Conservation (phyloP, 352 stramenopile genomes). For the Globisporangium solare region DNA sequence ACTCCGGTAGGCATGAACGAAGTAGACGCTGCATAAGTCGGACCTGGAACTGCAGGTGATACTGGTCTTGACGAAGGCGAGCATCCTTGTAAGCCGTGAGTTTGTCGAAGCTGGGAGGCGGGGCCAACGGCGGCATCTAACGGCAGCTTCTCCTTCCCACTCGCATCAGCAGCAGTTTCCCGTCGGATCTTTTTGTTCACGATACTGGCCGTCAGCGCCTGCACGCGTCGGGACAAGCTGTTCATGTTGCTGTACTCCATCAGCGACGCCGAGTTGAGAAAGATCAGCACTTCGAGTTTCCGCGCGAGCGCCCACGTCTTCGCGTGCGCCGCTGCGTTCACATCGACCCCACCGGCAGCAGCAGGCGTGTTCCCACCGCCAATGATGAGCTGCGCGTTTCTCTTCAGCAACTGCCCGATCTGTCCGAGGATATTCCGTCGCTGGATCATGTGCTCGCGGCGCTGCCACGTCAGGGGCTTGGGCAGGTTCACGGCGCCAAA, state of each 20-base stretch:
- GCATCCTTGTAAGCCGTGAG: not conserved
- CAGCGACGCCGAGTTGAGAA: slow-evolving; percentile 76
- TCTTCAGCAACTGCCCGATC: slow-evolving; percentile 57
- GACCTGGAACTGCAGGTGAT: not conserved
- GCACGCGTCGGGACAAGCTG: slow-evolving; percentile 69
- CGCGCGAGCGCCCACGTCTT: slow-evolving; percentile 73
- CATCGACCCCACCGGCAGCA: not conserved
- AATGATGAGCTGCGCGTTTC: slow-evolving; percentile 43
- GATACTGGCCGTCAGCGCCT: slow-evolving; percentile 73
- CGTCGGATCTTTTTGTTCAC: slow-evolving; percentile 85
- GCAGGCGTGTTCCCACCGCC: slow-evolving; percentile 1
- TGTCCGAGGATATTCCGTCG: slow-evolving; percentile 61
- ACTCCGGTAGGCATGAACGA: not conserved
- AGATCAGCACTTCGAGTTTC: slow-evolving; percentile 82
- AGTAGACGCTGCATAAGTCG: not conserved
- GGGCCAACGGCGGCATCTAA: not conserved
- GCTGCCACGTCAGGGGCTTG: slow-evolving; percentile 80
- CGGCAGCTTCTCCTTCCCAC: not conserved
- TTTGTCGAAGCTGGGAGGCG: not conserved
- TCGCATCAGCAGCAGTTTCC: slow-evolving; percentile 16
- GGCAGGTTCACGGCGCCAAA: slow-evolving; percentile 64
- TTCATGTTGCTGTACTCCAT: slow-evolving; percentile 80
- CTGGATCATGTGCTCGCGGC: slow-evolving; percentile 60
- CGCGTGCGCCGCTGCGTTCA: slow-evolving; percentile 16
- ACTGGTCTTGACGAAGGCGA: not conserved